phyloP scores from a whole-genome alignment of 2,329 filamentous ascomycete genomes.

The Monilinia vaccinii-corymbosi region DNA sequence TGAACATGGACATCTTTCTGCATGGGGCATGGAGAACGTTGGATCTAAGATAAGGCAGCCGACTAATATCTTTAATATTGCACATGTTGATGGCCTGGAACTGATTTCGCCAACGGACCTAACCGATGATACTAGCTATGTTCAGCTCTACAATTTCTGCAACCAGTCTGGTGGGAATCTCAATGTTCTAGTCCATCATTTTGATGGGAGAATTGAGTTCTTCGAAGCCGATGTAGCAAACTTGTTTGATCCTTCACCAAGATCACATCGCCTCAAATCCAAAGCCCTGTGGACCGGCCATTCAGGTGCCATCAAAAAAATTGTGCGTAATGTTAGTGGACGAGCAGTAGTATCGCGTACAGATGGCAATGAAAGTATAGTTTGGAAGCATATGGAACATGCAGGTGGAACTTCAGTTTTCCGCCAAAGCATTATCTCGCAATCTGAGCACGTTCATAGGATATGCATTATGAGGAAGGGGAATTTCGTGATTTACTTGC shows the following conservation, averaged over 20 bases:
- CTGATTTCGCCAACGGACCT: constrained; percentile 32
- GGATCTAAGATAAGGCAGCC: constrained; percentile 58
- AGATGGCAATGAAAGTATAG: constrained; percentile 64
- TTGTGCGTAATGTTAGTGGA: constrained; percentile 77
- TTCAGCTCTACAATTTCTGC: constrained; percentile 67
- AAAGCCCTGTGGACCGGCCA: constrained; percentile 76
- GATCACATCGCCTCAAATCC: constrained; percentile 48
- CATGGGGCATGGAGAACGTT: constrained; percentile 86
- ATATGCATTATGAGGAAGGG: constrained; percentile 72
- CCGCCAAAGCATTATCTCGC: constrained; percentile 59
- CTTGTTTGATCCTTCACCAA: constrained; percentile 65
- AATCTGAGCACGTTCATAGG: constrained; percentile 64
- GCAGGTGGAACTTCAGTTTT: constrained; percentile 45
- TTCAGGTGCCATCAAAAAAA: constrained; percentile 69
- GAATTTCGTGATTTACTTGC: constrained; percentile 71
- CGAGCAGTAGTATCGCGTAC: constrained; percentile 75
- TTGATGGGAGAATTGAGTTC: constrained; percentile 76
- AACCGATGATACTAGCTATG: constrained; percentile 36
- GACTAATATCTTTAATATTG: constrained; percentile 73
- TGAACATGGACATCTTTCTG: constrained; percentile 76
- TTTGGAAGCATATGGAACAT: constrained; percentile 64
- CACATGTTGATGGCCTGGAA: constrained; percentile 57
- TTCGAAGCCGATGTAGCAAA: constrained; percentile 71
- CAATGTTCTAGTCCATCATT: constrained; percentile 70
- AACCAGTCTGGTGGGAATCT: constrained; percentile 55